Evolutionary conservation across 495 filamentous ascomycete species (phyloP).

Genomic region (Xylaria bambusicola): DNA sequence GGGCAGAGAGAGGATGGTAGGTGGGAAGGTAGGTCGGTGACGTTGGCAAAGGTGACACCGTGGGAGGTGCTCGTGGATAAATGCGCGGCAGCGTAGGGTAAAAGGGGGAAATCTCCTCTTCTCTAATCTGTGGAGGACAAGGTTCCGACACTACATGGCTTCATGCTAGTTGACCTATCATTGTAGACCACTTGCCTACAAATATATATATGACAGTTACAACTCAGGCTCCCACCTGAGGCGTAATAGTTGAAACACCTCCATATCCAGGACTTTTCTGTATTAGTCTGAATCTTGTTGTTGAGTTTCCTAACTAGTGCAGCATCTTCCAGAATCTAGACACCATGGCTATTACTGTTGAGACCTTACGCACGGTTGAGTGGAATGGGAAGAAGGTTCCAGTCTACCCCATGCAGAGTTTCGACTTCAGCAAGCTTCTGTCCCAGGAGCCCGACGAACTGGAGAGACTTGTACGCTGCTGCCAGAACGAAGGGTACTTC

Average conservation of each 20-base stretch:
- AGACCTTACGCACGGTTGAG: conserved; percentile 45
- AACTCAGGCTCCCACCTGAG: not conserved
- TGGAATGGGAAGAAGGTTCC: conserved; percentile 55
- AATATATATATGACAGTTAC: conserved; percentile 16
- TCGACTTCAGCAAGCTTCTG: conserved; percentile 50
- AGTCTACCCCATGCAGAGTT: conserved; percentile 52
- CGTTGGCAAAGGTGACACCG: conserved; percentile 19
- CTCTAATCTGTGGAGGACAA: conserved; percentile 15
- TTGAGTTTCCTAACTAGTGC: conserved; percentile 6
- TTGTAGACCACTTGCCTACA: no score
- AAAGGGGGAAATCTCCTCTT: conserved; percentile 6
- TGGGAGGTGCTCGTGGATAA: conserved; percentile 22
- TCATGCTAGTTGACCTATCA: conserved; percentile 8
- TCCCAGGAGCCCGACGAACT: conserved; percentile 51
- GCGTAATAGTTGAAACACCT: not conserved
- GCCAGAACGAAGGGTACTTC: conserved; percentile 56
- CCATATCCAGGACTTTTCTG: not conserved
- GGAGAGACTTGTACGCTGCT: conserved; percentile 50
- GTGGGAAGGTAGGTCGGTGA: conserved; percentile 30
- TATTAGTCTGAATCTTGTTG: not conserved
- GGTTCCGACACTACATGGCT: conserved; percentile 12
- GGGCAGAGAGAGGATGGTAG: conserved; percentile 13
- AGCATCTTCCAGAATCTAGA: conserved; percentile 12
- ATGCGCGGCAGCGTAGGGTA: conserved; percentile 20
- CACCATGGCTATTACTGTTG: conserved; percentile 43